A percentile compares a stretch with the other conserved stretches of the same genome.
These are phyloP conservation scores for Rubroboletus satanas DNA, from an alignment of 768 basidiomycete species.

Conservation along the genomic window DNA sequence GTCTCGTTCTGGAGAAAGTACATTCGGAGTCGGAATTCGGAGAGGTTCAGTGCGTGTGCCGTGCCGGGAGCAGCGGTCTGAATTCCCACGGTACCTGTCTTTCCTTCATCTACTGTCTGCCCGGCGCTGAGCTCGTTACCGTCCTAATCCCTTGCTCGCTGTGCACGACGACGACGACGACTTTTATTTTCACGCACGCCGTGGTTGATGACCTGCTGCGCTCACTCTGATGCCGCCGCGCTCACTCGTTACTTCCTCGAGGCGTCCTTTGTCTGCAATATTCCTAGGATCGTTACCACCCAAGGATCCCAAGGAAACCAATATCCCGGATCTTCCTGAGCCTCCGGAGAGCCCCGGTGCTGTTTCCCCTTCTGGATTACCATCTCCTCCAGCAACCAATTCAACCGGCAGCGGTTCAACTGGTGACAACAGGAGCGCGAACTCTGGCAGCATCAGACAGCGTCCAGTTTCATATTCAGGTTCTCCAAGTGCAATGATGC, in stretches of 20 bases:
- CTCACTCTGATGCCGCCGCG: conserved; percentile 48
- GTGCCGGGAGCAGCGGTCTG: background rate
- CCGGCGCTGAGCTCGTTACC: conserved; percentile 19
- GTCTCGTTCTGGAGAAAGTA: background rate
- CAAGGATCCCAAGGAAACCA: conserved; percentile 34
- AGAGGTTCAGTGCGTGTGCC: background rate
- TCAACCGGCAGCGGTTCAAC: conserved; percentile 80
- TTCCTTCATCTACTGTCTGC: conserved; percentile 8
- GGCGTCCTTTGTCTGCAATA: conserved; percentile 60
- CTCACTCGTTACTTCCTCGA: conserved; percentile 37
- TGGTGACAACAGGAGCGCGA: conserved; percentile 50
- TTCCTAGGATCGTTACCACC: conserved; percentile 47
- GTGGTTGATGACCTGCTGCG: conserved; percentile 28
- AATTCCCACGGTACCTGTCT: conserved; percentile 27
- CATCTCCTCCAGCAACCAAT: conserved; percentile 82
- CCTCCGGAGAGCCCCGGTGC: conserved; percentile 59
- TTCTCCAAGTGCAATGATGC: conserved; percentile 34
- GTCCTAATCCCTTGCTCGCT: conserved; percentile 23
- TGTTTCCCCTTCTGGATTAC: conserved; percentile 61
- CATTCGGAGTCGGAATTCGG: conserved; percentile 24
- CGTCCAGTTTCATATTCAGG: conserved; percentile 29
- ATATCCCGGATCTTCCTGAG: conserved; percentile 66
- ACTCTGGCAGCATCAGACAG: conserved; percentile 38
- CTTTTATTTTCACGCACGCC: conserved; percentile 7
- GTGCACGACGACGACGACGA: conserved; percentile 25